Evolutionary conservation across 495 filamentous ascomycete species (phyloP).

Genomic region (Penicillium angulare): DNA sequence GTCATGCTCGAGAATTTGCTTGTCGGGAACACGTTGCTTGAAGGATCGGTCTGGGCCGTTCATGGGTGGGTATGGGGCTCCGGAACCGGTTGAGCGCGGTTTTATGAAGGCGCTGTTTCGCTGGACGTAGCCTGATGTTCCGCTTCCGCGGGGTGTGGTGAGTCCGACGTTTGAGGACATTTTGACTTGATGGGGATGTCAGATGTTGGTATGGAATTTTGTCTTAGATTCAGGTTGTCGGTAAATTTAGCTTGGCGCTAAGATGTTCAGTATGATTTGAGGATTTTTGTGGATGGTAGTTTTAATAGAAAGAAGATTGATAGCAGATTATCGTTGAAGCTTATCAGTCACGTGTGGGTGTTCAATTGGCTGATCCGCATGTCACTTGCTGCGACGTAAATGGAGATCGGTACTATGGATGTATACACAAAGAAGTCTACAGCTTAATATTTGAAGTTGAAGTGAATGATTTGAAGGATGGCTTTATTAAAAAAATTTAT

Average conservation of each 20-base stretch:
- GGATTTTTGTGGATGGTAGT: no score
- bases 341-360: constrained; percentile 11
- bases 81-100: constrained; percentile 60
- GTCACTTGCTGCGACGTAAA: no score
- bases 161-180: constrained; percentile 99
- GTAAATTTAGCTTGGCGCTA: no score
- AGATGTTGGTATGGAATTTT: no score
- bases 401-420: no score
- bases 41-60: constrained; percentile 51
- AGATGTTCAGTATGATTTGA: no score
- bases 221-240: no score
- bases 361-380: no score
- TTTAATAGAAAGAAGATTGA: not conserved
- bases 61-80: constrained; percentile 53
- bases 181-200: not conserved
- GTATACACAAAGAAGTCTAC: no score
- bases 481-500: no score
- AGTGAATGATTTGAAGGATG: no score
- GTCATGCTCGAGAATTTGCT: constrained; percentile 91
- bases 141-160: constrained; percentile 87
- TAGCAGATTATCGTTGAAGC: not conserved
- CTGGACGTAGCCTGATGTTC: constrained; percentile 96
- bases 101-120: constrained; percentile 86
- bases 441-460: no score
- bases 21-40: constrained; percentile 84